Conservation (phyloP, 495 filamentous ascomycete genomes). For the Penicillium samsonianum region DNA sequence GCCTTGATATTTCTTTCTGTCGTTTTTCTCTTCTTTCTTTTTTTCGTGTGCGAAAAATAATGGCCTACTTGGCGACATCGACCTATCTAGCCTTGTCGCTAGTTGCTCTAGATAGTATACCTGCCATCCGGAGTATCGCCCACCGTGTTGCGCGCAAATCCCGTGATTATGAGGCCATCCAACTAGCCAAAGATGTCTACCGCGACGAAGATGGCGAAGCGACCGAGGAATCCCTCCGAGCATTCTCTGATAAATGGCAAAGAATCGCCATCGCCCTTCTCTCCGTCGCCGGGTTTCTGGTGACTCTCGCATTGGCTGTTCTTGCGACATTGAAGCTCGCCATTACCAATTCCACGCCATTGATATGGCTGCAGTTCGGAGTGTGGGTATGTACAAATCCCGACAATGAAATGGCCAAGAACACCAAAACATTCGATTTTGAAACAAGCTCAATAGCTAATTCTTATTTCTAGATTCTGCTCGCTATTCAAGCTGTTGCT, state of each 20-base stretch:
- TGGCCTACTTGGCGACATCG: constrained; percentile 25
- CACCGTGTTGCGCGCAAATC: constrained; percentile 23
- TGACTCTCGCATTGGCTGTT: constrained; percentile 28
- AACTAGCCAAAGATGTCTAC: constrained; percentile 26
- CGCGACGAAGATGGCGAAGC: constrained; percentile 38
- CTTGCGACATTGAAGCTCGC: constrained; percentile 17
- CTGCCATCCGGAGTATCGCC: constrained; percentile 27
- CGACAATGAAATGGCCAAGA: too few species aligned
- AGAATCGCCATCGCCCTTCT: constrained; percentile 23
- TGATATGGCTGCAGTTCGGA: constrained; percentile 37
- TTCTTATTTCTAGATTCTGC: constrained; percentile 23
- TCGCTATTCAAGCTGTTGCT: constrained; percentile 35
- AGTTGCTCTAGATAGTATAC: constrained; percentile 24
- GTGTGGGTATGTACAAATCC: constrained; percentile 37
- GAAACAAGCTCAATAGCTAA: not conserved
- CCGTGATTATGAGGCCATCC: constrained; percentile 21
- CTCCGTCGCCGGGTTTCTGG: constrained; percentile 20
- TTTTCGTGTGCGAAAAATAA: constrained; percentile 14
- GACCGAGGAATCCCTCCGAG: constrained; percentile 30
- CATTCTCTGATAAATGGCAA: constrained; percentile 36
- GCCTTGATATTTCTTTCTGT: not conserved
- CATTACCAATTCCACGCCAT: constrained; percentile 15
- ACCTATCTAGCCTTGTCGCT: constrained; percentile 31
- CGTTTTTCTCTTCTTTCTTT: not conserved
- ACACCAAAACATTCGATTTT: not conserved